These are phyloP conservation scores for Saccharata proteae DNA, from an alignment of 2,329 filamentous ascomycete genomes.

Conservation along the genomic window DNA sequence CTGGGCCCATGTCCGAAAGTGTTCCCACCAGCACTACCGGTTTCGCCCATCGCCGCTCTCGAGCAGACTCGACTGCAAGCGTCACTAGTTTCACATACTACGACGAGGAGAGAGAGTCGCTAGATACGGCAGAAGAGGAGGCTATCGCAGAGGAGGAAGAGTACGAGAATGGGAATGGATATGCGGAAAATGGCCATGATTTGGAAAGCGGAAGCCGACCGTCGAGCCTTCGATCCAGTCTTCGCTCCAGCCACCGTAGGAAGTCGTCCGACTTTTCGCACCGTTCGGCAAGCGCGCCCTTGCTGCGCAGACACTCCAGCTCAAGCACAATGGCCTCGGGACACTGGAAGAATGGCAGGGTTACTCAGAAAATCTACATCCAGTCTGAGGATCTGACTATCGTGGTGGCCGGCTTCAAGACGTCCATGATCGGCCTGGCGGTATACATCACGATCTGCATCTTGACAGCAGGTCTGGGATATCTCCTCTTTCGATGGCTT, in stretches of 20 bases:
- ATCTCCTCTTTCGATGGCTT: conserved; percentile 78
- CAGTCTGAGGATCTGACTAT: conserved; percentile 88
- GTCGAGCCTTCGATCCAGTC: conserved; percentile 29
- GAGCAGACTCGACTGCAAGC: conserved; percentile 73
- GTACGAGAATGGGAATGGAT: conserved; percentile 14
- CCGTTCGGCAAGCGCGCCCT: conserved; percentile 40
- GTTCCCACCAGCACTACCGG: conserved; percentile 89
- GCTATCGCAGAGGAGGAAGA: conserved; percentile 14
- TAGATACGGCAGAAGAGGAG: conserved; percentile 19
- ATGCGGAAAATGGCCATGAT: conserved; percentile 39
- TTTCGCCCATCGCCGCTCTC: conserved; percentile 70
- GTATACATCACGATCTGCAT: conserved; percentile 61
- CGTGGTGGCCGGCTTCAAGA: conserved; percentile 82
- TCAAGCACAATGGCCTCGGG: conserved; percentile 55
- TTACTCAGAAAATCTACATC: conserved; percentile 87
- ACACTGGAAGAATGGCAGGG: conserved; percentile 44
- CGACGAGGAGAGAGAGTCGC: conserved; percentile 52
- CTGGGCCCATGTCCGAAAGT: conserved; percentile 87
- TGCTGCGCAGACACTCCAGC: conserved; percentile 62
- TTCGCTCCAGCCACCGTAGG: conserved; percentile 34
- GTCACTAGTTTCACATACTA: conserved; percentile 91
- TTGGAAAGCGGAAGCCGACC: conserved; percentile 25
- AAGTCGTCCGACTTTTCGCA: conserved; percentile 51
- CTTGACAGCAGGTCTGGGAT: conserved; percentile 63
- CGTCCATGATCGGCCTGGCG: conserved; percentile 55